Base-by-base conservation (phyloP, 768 basidiomycete species). In the Amanita pallidorosea region DNA sequence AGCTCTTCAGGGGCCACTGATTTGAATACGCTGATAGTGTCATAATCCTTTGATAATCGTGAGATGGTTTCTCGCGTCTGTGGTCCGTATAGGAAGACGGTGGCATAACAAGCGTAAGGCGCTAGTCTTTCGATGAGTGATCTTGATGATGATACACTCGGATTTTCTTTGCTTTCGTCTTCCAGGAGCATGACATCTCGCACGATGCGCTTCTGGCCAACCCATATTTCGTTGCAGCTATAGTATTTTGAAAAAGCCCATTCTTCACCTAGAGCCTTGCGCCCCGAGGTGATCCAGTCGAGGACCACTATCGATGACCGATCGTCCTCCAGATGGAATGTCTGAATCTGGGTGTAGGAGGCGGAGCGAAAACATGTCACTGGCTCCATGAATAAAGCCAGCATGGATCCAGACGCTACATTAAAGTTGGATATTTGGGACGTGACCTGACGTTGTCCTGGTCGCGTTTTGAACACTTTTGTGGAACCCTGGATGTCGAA, bases 241-340 rank as follows among this genome's bases (percentile, higher is more conserved):
- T 83, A 78, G 63, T 95, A 97, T 53, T 77, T 72, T 45, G 85
- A 78, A 63, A 97, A 94, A 3, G 65, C 80, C 95, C 95, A 98
- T 47, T 88, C 83, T 61, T 98, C 95, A 27, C 88, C 87, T 22
- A 80, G 71, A 7, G 82, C 75, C 61, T 79, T 82, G 33, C 95
- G 78, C 9, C 95, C 95, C 3, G 88, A 87, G 1, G 92, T 96
- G 52, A 91, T 69, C 90, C 93, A 96, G 62, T 97, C 95, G 13
- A 98, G 75, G 1, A 94, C 65, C 37, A 89, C 74, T 7, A 83
- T 68, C 11, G 85, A 88, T 7, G 84, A 75, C 25, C 20, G 50
- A 38, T 71, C 72, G 8, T 58, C 58, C 7, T 73, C 72, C 33
- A 96, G 72, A 49, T 71, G 67, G 66, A 97, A 92, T 37, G 72